Evolutionary conservation across 177 flowering plant genomes (phyloP).

Genomic region (Vitis hybrid): DNA sequence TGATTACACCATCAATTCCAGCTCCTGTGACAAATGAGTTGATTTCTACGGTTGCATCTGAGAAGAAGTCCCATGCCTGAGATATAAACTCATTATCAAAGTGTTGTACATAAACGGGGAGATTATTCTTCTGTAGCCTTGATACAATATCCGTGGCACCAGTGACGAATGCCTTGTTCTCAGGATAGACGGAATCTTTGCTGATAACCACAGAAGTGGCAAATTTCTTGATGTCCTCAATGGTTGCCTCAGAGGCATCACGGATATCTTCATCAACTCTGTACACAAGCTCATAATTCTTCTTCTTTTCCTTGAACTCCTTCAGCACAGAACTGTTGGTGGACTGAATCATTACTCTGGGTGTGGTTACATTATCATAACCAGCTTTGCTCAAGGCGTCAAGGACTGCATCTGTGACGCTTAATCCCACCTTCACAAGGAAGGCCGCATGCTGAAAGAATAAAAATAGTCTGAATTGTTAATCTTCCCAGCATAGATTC

Average conservation of each 20-base stretch:
- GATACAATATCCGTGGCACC: slow-evolving; percentile 45
- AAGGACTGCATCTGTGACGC: slow-evolving; percentile 55
- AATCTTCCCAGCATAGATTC: background rate
- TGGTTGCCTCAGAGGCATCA: slow-evolving; percentile 42
- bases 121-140: slow-evolving; percentile 47
- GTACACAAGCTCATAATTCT: slow-evolving; percentile 61
- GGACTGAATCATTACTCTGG: slow-evolving; percentile 70
- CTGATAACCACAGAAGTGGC: slow-evolving; percentile 60
- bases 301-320: slow-evolving; percentile 42
- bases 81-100: slow-evolving; percentile 79
- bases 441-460: slow-evolving; percentile 73
- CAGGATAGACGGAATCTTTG: slow-evolving; percentile 54
- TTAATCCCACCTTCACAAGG: slow-evolving; percentile 60
- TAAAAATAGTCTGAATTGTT: background rate
- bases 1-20: slow-evolving; percentile 67
- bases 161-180: slow-evolving; percentile 26
- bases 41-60: slow-evolving; percentile 80
- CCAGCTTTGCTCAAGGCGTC: slow-evolving; percentile 52
- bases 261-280: slow-evolving; percentile 50
- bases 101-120: slow-evolving; percentile 56
- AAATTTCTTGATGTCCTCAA: slow-evolving; percentile 67
- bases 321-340: slow-evolving; percentile 62
- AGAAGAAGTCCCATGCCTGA: slow-evolving; percentile 87
- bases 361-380: slow-evolving; percentile 43
- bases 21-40: slow-evolving; percentile 43